phyloP scores from a whole-genome alignment of 148 eudicot species.

The Suaeda aralocaspica region DNA sequence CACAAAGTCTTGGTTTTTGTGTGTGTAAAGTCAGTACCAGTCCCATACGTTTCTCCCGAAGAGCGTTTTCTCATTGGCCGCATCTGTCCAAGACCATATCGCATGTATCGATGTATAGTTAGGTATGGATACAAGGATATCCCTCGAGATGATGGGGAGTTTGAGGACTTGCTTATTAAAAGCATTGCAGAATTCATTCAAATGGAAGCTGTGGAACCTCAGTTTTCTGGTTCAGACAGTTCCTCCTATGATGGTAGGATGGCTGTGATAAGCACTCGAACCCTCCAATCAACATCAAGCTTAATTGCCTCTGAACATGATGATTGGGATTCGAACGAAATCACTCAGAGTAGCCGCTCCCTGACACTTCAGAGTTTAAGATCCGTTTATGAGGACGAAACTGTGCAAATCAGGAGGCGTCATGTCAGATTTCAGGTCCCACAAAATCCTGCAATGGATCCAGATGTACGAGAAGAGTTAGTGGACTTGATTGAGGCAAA shows the following conservation, averaged over 20 bases:
- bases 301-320: constrained; percentile 45
- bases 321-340: constrained; percentile 27
- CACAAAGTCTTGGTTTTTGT: constrained; percentile 81
- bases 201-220: constrained; percentile 87
- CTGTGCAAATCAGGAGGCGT: constrained; percentile 46
- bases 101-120: constrained; percentile 91
- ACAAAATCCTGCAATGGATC: constrained; percentile 49
- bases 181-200: constrained; percentile 92
- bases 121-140: constrained; percentile 89
- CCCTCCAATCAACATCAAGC: constrained; percentile 37
- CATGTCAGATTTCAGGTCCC: constrained; percentile 67
- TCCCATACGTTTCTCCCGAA: constrained; percentile 76
- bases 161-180: constrained; percentile 71
- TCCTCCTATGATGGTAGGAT: constrained; percentile 79
- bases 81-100: constrained; percentile 85
- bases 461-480: constrained; percentile 68
- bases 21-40: constrained; percentile 87
- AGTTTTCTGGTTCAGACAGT: constrained; percentile 47
- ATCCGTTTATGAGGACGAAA: constrained; percentile 74
- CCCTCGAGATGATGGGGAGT: constrained; percentile 72
- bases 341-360: constrained; percentile 66
- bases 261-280: constrained; percentile 78
- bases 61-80: constrained; percentile 92
- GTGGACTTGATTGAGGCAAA: constrained; percentile 75
- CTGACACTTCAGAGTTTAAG: constrained; percentile 70